phyloP scores from a whole-genome alignment of 2,329 filamentous ascomycete species.

The Alternaria arborescens region DNA sequence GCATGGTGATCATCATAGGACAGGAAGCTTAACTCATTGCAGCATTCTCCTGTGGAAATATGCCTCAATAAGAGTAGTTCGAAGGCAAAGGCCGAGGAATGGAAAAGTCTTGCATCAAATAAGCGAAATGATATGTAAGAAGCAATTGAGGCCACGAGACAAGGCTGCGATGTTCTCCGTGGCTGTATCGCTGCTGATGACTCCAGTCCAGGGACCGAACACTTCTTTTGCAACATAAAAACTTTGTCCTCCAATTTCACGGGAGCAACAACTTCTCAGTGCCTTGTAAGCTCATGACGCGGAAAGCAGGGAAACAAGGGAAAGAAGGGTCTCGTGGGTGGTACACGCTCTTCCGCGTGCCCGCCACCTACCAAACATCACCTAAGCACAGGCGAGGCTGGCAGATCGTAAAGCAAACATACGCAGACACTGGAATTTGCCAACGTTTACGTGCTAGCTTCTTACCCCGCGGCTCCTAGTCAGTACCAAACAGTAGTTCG shows the following conservation, averaged over 20 bases:
- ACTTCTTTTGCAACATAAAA: neutral
- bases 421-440: neutral
- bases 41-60: neutral
- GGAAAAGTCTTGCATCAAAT: neutral
- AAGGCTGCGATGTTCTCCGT: neutral
- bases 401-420: constrained; percentile 1
- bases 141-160: neutral
- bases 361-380: constrained; percentile 5
- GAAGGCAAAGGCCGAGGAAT: neutral
- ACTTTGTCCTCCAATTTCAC: neutral
- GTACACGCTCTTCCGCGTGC: neutral
- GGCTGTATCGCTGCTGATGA: neutral
- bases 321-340: neutral
- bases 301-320: neutral
- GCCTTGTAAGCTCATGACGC: neutral
- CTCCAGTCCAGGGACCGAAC: neutral
- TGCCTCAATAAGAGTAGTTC: neutral
- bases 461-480: constrained; percentile 1
- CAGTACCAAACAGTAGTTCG: constrained; percentile 4
- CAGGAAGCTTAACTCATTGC: neutral
- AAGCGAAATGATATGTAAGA: constrained; percentile 2
- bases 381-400: neutral
- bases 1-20: neutral
- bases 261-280: neutral
- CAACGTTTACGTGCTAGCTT: neutral